Percentiles rank a stretch among this genome's conserved stretches.
phyloP scores from a whole-genome alignment of 2,329 filamentous ascomycete genomes.

The Zymoseptoria pseudotritici region DNA sequence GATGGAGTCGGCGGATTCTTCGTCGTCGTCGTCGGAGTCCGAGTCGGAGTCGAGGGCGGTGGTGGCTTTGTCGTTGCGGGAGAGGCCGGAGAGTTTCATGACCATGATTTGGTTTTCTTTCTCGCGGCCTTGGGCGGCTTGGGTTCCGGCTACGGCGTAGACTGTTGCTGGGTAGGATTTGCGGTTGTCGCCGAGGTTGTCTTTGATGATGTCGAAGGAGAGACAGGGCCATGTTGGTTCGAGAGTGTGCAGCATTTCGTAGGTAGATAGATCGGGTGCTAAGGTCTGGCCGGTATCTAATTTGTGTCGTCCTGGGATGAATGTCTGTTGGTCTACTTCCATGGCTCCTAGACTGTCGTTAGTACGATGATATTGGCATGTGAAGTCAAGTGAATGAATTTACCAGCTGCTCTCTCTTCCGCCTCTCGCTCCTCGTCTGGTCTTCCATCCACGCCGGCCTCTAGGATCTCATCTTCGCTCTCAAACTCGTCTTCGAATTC shows the following conservation, averaged over 20 bases:
- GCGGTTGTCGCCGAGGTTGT: slow-evolving; percentile 78
- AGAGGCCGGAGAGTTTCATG: slow-evolving; percentile 89
- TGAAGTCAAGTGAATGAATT: slow-evolving; percentile 17
- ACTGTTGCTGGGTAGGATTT: slow-evolving; percentile 92
- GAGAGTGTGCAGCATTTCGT: slow-evolving; percentile 93
- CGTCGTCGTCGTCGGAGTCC: slow-evolving; percentile 68
- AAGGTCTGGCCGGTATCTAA: slow-evolving; percentile 85
- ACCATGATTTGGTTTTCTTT: slow-evolving; percentile 92
- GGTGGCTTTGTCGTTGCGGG: slow-evolving; percentile 69
- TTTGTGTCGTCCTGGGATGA: slow-evolving; percentile 91
- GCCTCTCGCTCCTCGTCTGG: slow-evolving; percentile 89
- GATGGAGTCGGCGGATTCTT: slow-evolving; percentile 73
- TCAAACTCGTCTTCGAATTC: slow-evolving; percentile 91
- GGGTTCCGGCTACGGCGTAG: slow-evolving; percentile 90
- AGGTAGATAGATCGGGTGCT: slow-evolving; percentile 84
- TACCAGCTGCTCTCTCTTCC: slow-evolving; percentile 65
- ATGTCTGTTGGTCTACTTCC: slow-evolving; percentile 90
- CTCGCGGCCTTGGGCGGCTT: slow-evolving; percentile 67
- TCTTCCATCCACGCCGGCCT: slow-evolving; percentile 86
- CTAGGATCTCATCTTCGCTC: slow-evolving; percentile 80
- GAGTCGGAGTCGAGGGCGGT: slow-evolving; percentile 61
- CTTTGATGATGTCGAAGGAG: slow-evolving; percentile 85
- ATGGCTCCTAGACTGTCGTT: slow-evolving; percentile 56
- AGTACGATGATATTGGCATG: not conserved
- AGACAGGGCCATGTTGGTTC: slow-evolving; percentile 95